Conservation (phyloP, 108 stramenopile genomes). For the Hondaea fermentalgiana region DNA sequence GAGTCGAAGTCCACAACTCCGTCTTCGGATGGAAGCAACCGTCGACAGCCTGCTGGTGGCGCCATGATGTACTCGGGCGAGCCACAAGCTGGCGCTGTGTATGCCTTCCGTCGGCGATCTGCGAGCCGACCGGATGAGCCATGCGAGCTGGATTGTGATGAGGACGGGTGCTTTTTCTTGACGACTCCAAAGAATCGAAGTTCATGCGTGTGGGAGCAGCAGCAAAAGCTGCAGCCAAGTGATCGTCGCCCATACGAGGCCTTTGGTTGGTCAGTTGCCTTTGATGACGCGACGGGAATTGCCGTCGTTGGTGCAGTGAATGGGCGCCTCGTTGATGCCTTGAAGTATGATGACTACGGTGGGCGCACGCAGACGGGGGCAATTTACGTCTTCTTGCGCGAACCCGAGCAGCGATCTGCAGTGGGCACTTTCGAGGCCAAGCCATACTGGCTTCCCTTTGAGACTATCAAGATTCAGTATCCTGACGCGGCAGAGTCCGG, state of each 20-base stretch:
- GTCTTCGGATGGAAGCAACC: slow-evolving; percentile 22
- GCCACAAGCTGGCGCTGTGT: slow-evolving; percentile 60
- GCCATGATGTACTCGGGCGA: slow-evolving; percentile 34
- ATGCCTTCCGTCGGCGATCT: slow-evolving; percentile 44
- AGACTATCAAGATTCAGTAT: slow-evolving; percentile 50
- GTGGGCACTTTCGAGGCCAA: slow-evolving; percentile 26
- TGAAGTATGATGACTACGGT: neutral
- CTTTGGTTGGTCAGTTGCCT: slow-evolving; percentile 53
- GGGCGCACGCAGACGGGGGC: slow-evolving; percentile 50
- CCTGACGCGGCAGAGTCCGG: slow-evolving; percentile 42
- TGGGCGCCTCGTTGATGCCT: neutral
- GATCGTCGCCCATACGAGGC: slow-evolving; percentile 52
- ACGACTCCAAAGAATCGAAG: slow-evolving; percentile 22
- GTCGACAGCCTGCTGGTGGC: slow-evolving; percentile 27
- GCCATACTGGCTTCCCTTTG: slow-evolving; percentile 43
- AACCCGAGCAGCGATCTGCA: slow-evolving; percentile 27
- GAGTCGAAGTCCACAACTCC: neutral
- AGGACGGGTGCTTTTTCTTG: neutral
- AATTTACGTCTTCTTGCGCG: slow-evolving; percentile 53
- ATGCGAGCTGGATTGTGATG: neutral
- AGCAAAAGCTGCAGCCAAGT: slow-evolving; percentile 49
- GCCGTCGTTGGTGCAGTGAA: slow-evolving; percentile 50
- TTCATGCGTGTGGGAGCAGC: slow-evolving; percentile 52
- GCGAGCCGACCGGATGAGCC: neutral
- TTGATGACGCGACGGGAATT: slow-evolving; percentile 48